Base-by-base conservation (phyloP, 2,329 filamentous ascomycete species). In the Ophiosphaerella narmari region DNA sequence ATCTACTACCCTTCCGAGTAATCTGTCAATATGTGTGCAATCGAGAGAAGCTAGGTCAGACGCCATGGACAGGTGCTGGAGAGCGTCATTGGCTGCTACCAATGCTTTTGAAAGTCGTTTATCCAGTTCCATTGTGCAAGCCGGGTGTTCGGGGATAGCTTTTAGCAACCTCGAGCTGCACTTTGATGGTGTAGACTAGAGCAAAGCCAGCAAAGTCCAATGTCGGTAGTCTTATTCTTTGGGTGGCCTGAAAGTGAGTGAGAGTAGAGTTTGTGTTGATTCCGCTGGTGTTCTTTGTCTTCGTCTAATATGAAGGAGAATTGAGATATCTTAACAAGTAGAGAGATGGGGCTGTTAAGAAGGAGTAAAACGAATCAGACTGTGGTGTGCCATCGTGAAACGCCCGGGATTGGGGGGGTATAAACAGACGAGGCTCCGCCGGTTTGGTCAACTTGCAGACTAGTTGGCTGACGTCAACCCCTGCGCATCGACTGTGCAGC, bases 11-110 rank as follows among this genome's bases (percentile, higher is more conserved):
- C 68, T 59, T 14, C 62, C 68, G 5, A 71, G 59, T 23, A 71
- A 48, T 29, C 67, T 63, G 52, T 71, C 68, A 45, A 71, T 68
- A 39, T 71, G 68, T 43, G 65, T 70, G 48, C 62, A 71, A 50
- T 71, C 68, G 24, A 71, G 55, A 44, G 52, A 60, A 31, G 49
- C 52, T 14, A 66, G 66, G 57, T 69, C 66, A 12, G 62, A 59
- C 24, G 63, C 65, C 64, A 69, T 65, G 41, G 67, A 68, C 8
- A 71, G 57, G 43, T 71, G 68, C 47, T 71, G 68, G 14, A 70
- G 62, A 40, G 67, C 68, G 63, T 71, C 66, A 48, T 63, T 67
- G 32, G 67, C 66, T 31, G 66, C 67, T 47, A 68, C 66, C 39
- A 70, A 35, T 21, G 68, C 67, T 49, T 71, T 71, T 21, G 58